Evolutionary conservation across 345 rosid genomes (phyloP).

Genomic region (Citrus sinensis): DNA sequence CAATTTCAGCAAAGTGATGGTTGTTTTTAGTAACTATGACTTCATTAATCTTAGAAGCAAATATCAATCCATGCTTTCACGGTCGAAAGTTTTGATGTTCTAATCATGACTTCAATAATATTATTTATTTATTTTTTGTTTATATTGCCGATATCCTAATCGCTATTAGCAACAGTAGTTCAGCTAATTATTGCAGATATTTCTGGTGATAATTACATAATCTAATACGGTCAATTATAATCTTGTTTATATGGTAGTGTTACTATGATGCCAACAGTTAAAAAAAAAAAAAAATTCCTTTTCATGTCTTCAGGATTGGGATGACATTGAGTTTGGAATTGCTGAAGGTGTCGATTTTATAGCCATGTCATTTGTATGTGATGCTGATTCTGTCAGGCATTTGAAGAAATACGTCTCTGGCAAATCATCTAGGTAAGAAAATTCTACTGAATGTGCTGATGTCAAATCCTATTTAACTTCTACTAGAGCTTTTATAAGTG

Average conservation of each 20-base stretch:
- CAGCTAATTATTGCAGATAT: not conserved
- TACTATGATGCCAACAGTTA: not conserved
- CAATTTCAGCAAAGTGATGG: not conserved
- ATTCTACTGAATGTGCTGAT: not conserved
- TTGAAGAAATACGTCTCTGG: conserved; percentile 48
- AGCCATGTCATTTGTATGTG: conserved; percentile 60
- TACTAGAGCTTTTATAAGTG: not conserved
- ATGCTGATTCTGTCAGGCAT: conserved; percentile 46
- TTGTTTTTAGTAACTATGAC: not conserved
- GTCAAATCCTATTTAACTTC: not conserved
- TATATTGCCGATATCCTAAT: not conserved
- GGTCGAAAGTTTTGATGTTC: not conserved
- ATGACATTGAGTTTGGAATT: conserved; percentile 55
- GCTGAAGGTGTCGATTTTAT: conserved; percentile 64
- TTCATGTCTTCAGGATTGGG: conserved; percentile 53
- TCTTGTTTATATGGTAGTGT: not conserved
- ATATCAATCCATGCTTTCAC: not conserved
- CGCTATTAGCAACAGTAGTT: not conserved
- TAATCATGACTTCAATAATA: no score
- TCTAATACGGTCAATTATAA: not conserved
- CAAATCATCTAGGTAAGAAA: conserved; percentile 52
- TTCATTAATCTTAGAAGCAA: not conserved
- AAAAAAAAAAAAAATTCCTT: not conserved
- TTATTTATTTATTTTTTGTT: not conserved
- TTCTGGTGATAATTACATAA: not conserved